These are phyloP conservation scores for Botryotinia narcissicola DNA, from an alignment of 2,329 filamentous ascomycete genomes.

Conservation along the genomic window DNA sequence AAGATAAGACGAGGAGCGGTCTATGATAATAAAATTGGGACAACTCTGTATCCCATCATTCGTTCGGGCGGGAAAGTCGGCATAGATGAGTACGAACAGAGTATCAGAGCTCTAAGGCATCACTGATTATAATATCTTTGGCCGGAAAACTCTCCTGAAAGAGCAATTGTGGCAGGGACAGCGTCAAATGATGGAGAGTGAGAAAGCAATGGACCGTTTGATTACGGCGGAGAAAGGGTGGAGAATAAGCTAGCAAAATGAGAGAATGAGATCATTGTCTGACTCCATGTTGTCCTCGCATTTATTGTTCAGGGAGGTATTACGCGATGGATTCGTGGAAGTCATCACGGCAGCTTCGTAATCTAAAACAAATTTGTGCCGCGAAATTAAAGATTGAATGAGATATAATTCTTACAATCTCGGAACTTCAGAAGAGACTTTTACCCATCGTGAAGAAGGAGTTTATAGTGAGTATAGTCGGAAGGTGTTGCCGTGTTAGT, in stretches of 20 bases:
- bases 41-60: not conserved
- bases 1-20: not conserved
- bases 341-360: not conserved
- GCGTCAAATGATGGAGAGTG: not conserved
- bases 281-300: not conserved
- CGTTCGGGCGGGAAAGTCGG: not conserved
- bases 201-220: not conserved
- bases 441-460: not conserved
- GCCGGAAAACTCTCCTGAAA: not conserved
- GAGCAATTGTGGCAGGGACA: not conserved
- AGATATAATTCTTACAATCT: not conserved
- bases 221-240: not conserved
- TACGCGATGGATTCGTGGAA: not conserved
- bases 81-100: not conserved
- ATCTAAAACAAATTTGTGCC: not conserved
- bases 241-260: not conserved
- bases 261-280: slow-evolving; percentile 1
- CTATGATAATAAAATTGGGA: not conserved
- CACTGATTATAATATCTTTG: not conserved
- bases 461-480: not conserved
- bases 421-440: not conserved
- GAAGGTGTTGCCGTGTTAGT: not conserved
- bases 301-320: not conserved
- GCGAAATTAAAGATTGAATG: not conserved
- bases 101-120: not conserved